A percentile compares a stretch with the other conserved stretches of the same genome.
Evolutionary conservation across 441 rosid species (phyloP).

Genomic region (Arabidopsis lyrata): DNA sequence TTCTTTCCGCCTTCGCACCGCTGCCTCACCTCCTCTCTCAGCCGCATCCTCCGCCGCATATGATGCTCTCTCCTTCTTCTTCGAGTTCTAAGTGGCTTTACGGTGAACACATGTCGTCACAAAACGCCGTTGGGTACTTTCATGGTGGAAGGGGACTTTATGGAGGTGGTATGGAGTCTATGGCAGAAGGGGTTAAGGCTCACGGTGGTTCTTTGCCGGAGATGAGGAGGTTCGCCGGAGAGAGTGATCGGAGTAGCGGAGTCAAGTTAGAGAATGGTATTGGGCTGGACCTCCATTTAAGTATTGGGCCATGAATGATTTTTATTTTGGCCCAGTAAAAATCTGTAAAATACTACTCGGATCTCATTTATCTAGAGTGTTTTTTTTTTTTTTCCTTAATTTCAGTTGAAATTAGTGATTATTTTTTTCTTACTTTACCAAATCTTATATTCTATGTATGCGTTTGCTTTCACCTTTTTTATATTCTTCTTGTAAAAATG

Average conservation of each 20-base stretch:
- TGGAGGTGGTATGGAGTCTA: slow-evolving; percentile 44
- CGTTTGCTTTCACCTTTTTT: slow-evolving; percentile 15
- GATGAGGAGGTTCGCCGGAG: slow-evolving; percentile 43
- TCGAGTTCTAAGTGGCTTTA: slow-evolving; percentile 42
- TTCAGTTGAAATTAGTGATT: slow-evolving; percentile 16
- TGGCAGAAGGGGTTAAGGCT: slow-evolving; percentile 38
- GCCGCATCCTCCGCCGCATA: slow-evolving; percentile 33
- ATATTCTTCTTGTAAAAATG: slow-evolving; percentile 37
- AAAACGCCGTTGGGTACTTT: slow-evolving; percentile 46
- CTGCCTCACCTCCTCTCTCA: slow-evolving; percentile 49
- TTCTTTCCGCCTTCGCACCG: slow-evolving; percentile 47
- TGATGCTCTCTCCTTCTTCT: slow-evolving; percentile 44
- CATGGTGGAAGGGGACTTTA: slow-evolving; percentile 41
- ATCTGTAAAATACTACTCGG: slow-evolving; percentile 23
- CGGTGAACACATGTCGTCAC: slow-evolving; percentile 38
- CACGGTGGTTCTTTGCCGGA: slow-evolving; percentile 48
- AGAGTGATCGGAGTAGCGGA: slow-evolving; percentile 38
- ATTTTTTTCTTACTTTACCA: slow-evolving; percentile 2
- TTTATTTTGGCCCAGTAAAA: neutral
- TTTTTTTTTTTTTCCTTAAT: neutral
- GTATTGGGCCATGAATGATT: slow-evolving; percentile 52
- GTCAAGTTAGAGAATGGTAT: slow-evolving; percentile 49
- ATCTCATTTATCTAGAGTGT: slow-evolving; percentile 7
- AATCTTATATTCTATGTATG: slow-evolving; percentile 19
- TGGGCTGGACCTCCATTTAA: slow-evolving; percentile 67